phyloP scores from a whole-genome alignment of 306 rosid species.

The Begonia masoniana region DNA sequence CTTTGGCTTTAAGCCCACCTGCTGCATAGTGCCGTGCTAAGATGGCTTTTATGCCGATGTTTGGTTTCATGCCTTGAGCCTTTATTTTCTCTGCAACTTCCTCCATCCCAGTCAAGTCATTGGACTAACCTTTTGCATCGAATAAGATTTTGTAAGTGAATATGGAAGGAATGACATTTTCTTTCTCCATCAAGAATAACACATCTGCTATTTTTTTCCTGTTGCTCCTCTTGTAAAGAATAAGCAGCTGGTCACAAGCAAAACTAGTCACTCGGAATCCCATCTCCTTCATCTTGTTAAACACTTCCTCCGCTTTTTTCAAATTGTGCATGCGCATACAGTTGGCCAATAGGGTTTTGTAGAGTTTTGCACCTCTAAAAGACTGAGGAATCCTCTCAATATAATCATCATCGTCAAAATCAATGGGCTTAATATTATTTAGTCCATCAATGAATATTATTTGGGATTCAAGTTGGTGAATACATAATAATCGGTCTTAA shows the following conservation, averaged over 20 bases:
- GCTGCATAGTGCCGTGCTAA: constrained; percentile 46
- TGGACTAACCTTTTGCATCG: constrained; percentile 40
- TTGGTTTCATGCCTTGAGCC: constrained; percentile 50
- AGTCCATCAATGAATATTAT: no score
- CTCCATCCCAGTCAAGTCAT: constrained; percentile 72
- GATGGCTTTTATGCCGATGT: constrained; percentile 14
- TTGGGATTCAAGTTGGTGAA: no score
- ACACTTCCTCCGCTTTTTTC: constrained; percentile 53
- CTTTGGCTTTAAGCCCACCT: constrained; percentile 55
- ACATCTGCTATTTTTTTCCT: constrained; percentile 69
- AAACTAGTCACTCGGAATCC: constrained; percentile 42
- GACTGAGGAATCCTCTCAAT: constrained; percentile 55
- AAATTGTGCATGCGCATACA: constrained; percentile 24
- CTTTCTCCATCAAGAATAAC: constrained; percentile 67
- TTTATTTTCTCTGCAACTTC: constrained; percentile 58
- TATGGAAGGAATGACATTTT: constrained; percentile 48
- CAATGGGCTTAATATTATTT: no score
- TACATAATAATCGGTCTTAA: no score
- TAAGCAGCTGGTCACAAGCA: constrained; percentile 65
- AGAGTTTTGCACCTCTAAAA: constrained; percentile 50
- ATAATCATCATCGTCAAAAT: no score
- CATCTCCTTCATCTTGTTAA: constrained; percentile 65
- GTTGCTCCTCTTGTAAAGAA: constrained; percentile 60
- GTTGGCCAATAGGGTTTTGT: constrained; percentile 57
- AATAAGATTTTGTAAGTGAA: constrained; percentile 51